A percentile compares a stretch with the other conserved stretches of the same genome.
Conservation (phyloP, 768 basidiomycete genomes). For the Kwoniella sp. region DNA sequence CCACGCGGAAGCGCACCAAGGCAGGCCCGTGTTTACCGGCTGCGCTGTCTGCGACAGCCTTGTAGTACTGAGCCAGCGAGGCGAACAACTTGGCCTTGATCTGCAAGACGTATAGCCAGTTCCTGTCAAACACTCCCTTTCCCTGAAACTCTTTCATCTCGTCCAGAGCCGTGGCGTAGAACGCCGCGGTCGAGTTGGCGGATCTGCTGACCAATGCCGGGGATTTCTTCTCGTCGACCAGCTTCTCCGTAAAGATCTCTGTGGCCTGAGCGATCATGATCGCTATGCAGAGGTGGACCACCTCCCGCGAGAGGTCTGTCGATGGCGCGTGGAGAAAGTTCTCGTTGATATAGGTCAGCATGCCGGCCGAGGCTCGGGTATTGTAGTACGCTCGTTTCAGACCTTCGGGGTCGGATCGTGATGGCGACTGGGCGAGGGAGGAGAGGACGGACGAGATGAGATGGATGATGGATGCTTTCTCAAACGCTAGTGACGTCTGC, state of each 20-base stretch:
- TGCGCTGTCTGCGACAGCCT: constrained; percentile 69
- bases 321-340: constrained; percentile 98
- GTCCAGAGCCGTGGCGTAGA: constrained; percentile 79
- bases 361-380: constrained; percentile 82
- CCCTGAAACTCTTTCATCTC: constrained; percentile 96
- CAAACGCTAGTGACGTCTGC: constrained; percentile 93
- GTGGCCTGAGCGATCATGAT: constrained; percentile 88
- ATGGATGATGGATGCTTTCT: constrained; percentile 96
- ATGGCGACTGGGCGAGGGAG: constrained; percentile 64
- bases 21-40: constrained; percentile 80
- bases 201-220: constrained; percentile 69
- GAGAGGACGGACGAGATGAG: constrained; percentile 93
- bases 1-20: constrained; percentile 69
- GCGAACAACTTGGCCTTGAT: constrained; percentile 87
- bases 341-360: constrained; percentile 98
- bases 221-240: constrained; percentile 85
- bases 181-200: constrained; percentile 70
- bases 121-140: constrained; percentile 89
- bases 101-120: constrained; percentile 79
- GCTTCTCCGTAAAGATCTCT: constrained; percentile 93
- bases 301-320: constrained; percentile 87
- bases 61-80: constrained; percentile 81
- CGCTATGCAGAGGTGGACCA: constrained; percentile 86
- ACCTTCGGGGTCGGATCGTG: constrained; percentile 80
- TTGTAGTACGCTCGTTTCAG: constrained; percentile 90